A percentile compares a stretch with the other conserved stretches of the same genome.
Conservation (phyloP, 75 land plant species). For the Cupressus sempervirens region DNA sequence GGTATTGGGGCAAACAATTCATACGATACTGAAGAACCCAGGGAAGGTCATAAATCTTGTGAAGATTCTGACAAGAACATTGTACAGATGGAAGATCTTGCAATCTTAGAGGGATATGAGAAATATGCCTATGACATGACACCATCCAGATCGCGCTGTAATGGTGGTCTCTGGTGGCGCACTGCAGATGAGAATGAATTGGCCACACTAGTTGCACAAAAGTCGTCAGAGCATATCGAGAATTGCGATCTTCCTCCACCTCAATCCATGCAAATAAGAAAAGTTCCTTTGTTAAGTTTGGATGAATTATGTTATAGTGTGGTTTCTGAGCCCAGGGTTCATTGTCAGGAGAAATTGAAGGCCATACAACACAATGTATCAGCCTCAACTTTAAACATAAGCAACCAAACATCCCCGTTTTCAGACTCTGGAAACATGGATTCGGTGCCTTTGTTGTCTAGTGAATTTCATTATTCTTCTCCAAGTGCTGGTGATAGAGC, state of each 20-base stretch:
- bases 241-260: slow-evolving; percentile 94
- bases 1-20: background rate
- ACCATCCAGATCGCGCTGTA: slow-evolving; percentile 11
- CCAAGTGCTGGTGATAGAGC: slow-evolving; percentile 1
- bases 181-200: slow-evolving; percentile 71
- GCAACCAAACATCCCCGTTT: background rate
- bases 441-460: background rate
- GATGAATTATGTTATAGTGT: slow-evolving; percentile 13
- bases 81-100: background rate
- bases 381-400: background rate
- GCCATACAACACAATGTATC: background rate
- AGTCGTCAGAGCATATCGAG: slow-evolving; percentile 51
- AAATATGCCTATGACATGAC: slow-evolving; percentile 10
- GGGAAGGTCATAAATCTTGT: background rate
- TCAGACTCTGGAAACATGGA: slow-evolving; percentile 1
- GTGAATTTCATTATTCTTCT: background rate
- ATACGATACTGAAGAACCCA: background rate
- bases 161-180: slow-evolving; percentile 67
- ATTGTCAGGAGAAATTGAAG: background rate
- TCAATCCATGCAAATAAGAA: slow-evolving; percentile 24
- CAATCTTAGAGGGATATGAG: slow-evolving; percentile 5
- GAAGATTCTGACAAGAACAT: background rate
- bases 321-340: background rate
- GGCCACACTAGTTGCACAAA: slow-evolving; percentile 76
- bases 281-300: slow-evolving; percentile 19